Conservation (phyloP, 2,329 filamentous ascomycete species). For the Canariomyces notabilis region DNA sequence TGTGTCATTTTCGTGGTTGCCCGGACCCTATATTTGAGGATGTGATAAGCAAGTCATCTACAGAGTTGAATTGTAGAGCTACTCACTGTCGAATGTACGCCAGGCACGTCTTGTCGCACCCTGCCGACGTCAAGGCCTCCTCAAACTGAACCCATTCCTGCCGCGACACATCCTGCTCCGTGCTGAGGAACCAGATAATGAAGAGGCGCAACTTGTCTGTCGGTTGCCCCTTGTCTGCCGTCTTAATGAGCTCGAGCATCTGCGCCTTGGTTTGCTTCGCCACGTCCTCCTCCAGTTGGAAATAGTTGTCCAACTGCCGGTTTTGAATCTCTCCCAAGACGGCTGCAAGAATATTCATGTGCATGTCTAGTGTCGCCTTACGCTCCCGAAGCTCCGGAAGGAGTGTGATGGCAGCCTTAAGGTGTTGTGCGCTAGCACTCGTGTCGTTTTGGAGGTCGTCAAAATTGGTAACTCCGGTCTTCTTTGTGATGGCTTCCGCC, state of each 20-base stretch:
- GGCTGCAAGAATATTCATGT: constrained; percentile 95
- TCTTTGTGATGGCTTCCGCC: constrained; percentile 87
- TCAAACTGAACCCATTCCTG: constrained; percentile 82
- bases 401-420: constrained; percentile 91
- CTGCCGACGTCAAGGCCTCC: constrained; percentile 70
- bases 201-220: constrained; percentile 89
- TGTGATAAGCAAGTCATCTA: constrained; percentile 2
- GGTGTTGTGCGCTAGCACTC: constrained; percentile 81
- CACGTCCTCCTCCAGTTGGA: constrained; percentile 89
- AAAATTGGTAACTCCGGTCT: constrained; percentile 86
- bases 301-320: constrained; percentile 91
- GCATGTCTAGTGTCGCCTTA: constrained; percentile 92
- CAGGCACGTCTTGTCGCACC: constrained; percentile 70
- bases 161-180: constrained; percentile 79
- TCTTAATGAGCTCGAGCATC: constrained; percentile 80
- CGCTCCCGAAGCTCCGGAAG: constrained; percentile 88
- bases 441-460: constrained; percentile 91
- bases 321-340: constrained; percentile 78
- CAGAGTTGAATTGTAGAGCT: not conserved
- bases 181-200: constrained; percentile 95
- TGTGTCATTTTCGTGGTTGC: constrained; percentile 98
- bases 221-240: constrained; percentile 75
- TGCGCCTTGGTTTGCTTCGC: constrained; percentile 87
- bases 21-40: constrained; percentile 55
- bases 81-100: constrained; percentile 80